A percentile compares a stretch with the other conserved stretches of the same genome.
Evolutionary conservation across 2,329 filamentous ascomycete species (phyloP).

Genomic region (Nemania abortiva): DNA sequence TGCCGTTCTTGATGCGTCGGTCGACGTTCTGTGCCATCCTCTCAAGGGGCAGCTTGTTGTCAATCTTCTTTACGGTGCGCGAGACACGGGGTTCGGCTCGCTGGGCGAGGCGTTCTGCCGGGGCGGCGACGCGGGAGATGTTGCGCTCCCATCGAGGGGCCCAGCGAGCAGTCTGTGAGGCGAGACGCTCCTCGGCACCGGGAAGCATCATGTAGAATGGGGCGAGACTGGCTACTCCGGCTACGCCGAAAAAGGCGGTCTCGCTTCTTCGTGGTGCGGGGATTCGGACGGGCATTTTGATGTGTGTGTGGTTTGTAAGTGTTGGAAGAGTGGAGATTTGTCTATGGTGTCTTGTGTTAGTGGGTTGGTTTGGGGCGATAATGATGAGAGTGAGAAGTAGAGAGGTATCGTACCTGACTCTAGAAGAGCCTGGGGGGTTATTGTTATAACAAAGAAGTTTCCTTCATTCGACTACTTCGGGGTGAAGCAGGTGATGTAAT

Average conservation of each 20-base stretch:
- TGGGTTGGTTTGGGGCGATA: conserved; percentile 20
- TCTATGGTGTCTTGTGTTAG: conserved; percentile 30
- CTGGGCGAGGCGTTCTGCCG: conserved; percentile 61
- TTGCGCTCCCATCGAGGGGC: conserved; percentile 71
- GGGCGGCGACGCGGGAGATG: conserved; percentile 65
- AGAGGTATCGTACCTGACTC: conserved; percentile 37
- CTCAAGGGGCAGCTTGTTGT: conserved; percentile 63
- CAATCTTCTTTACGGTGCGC: conserved; percentile 59
- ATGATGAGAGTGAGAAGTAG: neutral
- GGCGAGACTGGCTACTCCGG: conserved; percentile 65
- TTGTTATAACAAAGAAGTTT: conserved; percentile 32
- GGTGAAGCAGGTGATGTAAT: conserved; percentile 30
- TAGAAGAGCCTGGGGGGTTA: conserved; percentile 32
- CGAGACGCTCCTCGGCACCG: conserved; percentile 66
- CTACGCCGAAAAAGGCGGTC: conserved; percentile 65
- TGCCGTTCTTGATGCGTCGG: conserved; percentile 60
- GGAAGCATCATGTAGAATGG: conserved; percentile 70
- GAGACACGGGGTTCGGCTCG: conserved; percentile 63
- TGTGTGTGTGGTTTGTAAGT: conserved; percentile 33
- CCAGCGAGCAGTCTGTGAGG: conserved; percentile 67
- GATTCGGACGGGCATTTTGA: conserved; percentile 65
- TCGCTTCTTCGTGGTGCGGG: conserved; percentile 63
- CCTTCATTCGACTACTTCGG: conserved; percentile 34
- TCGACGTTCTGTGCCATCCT: conserved; percentile 63
- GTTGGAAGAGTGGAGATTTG: conserved; percentile 36